Base-by-base conservation (phyloP, 306 rosid genomes). In the Rosa persica region DNA sequence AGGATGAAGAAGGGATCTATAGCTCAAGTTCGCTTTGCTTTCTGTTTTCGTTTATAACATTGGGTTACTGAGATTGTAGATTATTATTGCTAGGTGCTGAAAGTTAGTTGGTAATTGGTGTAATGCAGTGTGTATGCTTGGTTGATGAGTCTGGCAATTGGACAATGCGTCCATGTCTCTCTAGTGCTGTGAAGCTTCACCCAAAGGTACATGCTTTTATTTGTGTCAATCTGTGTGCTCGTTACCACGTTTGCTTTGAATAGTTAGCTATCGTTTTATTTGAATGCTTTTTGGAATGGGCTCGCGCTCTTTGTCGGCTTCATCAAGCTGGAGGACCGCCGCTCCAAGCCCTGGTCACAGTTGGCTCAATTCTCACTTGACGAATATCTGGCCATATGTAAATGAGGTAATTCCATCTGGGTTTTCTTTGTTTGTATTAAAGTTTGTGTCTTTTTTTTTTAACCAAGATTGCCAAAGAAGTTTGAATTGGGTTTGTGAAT, bases 351-450 rank as follows among this genome's bases (percentile, higher is more conserved):
- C 13, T 91, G 99, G 36, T 82, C 96, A 0, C 87, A 88, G 52
- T 90, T 95, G 98, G 99, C 89, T 93, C 36, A 93, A 93, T 78
- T 76, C 76, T 38, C 99, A 93, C 70, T 94, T 95, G 25, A 51
- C 80, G 2, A 95, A 91, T 97, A 89, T 95, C 89, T 93, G 99
- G 99, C 97, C 99, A n/a, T 90, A 90, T 83, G 92, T 95, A 46
- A 83, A 95, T 68, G 94, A 95, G 90, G 99, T 91, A 76, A 71
- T 47, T 38, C 70, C 55, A 19, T 67, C 13, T 51, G 74, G 71
- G 46, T 30, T 30, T n/a, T n/a, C n/a, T n/a, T n/a, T n/a, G n/a
- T n/a, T n/a, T n/a, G n/a, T n/a, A n/a, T n/a, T n/a, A n/a, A n/a
- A n/a, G n/a, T n/a, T n/a, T n/a, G n/a, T n/a, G n/a, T n/a, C n/a